phyloP scores from a whole-genome alignment of 306 rosid genomes.

The Castanospermum australe region DNA sequence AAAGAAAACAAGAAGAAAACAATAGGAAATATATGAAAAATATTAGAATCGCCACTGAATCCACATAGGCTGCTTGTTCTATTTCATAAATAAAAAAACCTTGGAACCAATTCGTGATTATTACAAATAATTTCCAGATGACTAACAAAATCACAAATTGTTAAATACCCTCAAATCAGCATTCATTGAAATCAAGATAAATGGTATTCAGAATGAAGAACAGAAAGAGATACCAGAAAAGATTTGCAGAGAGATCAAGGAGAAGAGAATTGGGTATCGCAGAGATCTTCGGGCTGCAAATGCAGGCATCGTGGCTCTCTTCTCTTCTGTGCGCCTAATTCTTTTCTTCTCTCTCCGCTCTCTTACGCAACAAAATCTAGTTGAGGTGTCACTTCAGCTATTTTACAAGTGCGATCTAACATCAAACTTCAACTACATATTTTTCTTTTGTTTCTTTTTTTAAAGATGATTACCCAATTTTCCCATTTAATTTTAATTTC shows the following conservation, averaged over 20 bases:
- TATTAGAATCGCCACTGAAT: not conserved
- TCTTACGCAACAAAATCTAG: constrained; percentile 4
- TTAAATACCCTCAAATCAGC: not conserved
- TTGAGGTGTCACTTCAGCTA: constrained; percentile 14
- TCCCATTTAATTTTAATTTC: too few relatives aligned
- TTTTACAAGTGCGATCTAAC: constrained; percentile 22
- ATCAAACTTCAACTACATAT: constrained; percentile 10
- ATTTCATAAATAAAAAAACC: not conserved
- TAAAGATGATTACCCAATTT: not conserved
- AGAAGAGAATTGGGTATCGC: constrained; percentile 34
- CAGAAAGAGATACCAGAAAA: constrained; percentile 41
- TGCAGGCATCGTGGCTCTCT: constrained; percentile 35
- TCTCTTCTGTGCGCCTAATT: not conserved
- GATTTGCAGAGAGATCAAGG: constrained; percentile 40
- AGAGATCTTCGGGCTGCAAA: constrained; percentile 43
- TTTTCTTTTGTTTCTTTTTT: not conserved
- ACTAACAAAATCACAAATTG: not conserved
- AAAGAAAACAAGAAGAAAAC: not conserved
- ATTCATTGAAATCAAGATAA: not conserved
- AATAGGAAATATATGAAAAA: not conserved
- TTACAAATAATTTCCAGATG: not conserved
- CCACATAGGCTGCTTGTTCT: not conserved
- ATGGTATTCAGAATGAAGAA: not conserved
- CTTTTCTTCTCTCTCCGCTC: not conserved
- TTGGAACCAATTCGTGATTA: not conserved